Conservation (phyloP, 2,329 filamentous ascomycete genomes). For the Fusarium stilboides region DNA sequence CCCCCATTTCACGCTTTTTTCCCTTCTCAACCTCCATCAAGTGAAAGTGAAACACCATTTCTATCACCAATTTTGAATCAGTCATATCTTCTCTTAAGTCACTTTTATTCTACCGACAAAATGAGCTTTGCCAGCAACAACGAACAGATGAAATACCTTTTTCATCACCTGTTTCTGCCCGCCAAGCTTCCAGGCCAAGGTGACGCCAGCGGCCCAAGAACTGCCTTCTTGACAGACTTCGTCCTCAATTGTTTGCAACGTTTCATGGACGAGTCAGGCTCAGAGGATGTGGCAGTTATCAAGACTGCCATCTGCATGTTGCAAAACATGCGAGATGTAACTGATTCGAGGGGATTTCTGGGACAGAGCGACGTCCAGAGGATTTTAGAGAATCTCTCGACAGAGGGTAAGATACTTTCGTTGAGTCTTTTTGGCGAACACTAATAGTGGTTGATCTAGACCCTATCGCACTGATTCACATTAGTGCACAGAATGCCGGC, state of each 20-base stretch:
- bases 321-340: conserved; percentile 11
- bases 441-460: background rate
- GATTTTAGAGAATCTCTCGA: conserved; percentile 4
- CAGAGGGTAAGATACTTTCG: background rate
- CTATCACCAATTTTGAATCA: too few relatives aligned
- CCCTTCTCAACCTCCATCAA: too few relatives aligned
- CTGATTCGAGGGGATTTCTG: conserved; percentile 7
- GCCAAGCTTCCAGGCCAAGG: conserved; percentile 48
- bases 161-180: conserved; percentile 53
- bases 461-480: conserved; percentile 11
- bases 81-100: too few relatives aligned
- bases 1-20: too few relatives aligned
- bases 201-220: conserved; percentile 12
- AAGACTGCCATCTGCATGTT: conserved; percentile 27
- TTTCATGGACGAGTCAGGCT: conserved; percentile 5
- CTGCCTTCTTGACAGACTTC: conserved; percentile 12
- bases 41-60: too few relatives aligned
- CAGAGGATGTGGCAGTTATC: background rate
- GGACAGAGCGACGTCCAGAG: conserved; percentile 3
- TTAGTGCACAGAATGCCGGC: conserved; percentile 36
- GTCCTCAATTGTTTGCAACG: conserved; percentile 10
- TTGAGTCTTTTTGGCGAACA: background rate
- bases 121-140: background rate
- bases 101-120: too few relatives aligned
- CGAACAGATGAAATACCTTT: conserved; percentile 24